Conservation (phyloP, 2,329 filamentous ascomycete species). For the Talaromyces sp. region DNA sequence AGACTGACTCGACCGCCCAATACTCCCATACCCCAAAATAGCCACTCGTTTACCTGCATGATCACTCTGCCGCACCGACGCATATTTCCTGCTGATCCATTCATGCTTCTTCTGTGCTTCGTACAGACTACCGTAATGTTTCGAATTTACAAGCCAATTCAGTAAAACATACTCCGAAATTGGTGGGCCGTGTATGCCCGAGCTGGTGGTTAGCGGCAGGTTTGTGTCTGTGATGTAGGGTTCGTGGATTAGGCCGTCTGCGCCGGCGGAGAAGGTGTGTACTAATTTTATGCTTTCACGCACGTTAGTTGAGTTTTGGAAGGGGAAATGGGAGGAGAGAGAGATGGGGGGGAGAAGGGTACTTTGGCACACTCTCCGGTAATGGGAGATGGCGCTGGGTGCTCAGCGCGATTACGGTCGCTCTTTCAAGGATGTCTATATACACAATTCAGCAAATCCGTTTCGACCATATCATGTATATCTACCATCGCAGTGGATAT, state of each 20-base stretch:
- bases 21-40: slow-evolving; percentile 61
- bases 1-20: slow-evolving; percentile 56
- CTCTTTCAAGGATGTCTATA: slow-evolving; percentile 9
- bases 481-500: too few species aligned
- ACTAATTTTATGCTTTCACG: slow-evolving; percentile 45
- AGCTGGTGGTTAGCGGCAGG: slow-evolving; percentile 54
- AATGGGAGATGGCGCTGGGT: slow-evolving; percentile 11
- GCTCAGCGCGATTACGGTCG: slow-evolving; percentile 12
- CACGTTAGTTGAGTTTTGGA: background rate
- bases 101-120: slow-evolving; percentile 56
- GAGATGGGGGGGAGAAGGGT: background rate
- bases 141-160: slow-evolving; percentile 58
- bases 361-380: slow-evolving; percentile 18
- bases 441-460: background rate
- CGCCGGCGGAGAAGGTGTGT: slow-evolving; percentile 58
- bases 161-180: slow-evolving; percentile 66
- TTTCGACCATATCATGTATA: too few species aligned
- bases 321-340: background rate
- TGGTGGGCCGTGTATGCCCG: slow-evolving; percentile 60
- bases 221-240: slow-evolving; percentile 53
- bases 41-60: slow-evolving; percentile 58
- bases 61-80: slow-evolving; percentile 36
- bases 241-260: slow-evolving; percentile 52
- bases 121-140: slow-evolving; percentile 54
- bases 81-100: slow-evolving; percentile 40